Evolutionary conservation across 305 asterid species (phyloP).

Genomic region (Fraxinus dipetala): DNA sequence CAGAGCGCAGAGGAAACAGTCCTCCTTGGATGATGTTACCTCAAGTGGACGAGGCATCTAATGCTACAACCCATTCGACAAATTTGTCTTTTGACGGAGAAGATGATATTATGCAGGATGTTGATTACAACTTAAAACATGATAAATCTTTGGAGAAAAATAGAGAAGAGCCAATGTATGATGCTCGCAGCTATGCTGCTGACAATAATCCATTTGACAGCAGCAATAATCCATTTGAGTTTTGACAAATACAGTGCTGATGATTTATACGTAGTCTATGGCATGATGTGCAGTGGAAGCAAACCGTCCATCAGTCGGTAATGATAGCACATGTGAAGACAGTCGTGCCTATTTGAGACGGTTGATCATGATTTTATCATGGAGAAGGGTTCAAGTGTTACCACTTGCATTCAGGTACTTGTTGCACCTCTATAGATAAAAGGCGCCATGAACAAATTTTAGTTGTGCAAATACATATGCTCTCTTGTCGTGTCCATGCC

Average conservation of each 20-base stretch:
- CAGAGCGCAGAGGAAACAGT: constrained; percentile 41
- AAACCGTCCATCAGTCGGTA: constrained; percentile 26
- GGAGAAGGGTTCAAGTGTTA: constrained; percentile 40
- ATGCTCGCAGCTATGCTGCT: constrained; percentile 18
- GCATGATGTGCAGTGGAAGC: constrained; percentile 32
- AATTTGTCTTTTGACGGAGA: constrained; percentile 23
- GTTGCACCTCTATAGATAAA: not conserved
- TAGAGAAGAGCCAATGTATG: constrained; percentile 33
- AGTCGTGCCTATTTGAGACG: constrained; percentile 32
- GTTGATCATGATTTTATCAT: constrained; percentile 35
- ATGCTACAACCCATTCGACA: constrained; percentile 36
- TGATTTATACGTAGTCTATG: constrained; percentile 48
- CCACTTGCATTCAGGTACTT: constrained; percentile 52
- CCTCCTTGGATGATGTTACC: constrained; percentile 47
- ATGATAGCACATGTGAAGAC: constrained; percentile 30
- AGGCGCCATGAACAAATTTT: not conserved
- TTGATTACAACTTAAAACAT: constrained; percentile 21
- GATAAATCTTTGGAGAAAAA: constrained; percentile 29
- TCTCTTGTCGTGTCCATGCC: not conserved
- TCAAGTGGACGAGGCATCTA: constrained; percentile 48
- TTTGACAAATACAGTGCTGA: constrained; percentile 26
- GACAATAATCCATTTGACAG: constrained; percentile 24
- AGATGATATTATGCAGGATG: constrained; percentile 36
- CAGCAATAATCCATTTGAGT: constrained; percentile 21
- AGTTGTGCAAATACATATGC: not conserved